phyloP scores from a whole-genome alignment of 1,284 basidiomycete species.

The Rhodotorula mucilaginosa region DNA sequence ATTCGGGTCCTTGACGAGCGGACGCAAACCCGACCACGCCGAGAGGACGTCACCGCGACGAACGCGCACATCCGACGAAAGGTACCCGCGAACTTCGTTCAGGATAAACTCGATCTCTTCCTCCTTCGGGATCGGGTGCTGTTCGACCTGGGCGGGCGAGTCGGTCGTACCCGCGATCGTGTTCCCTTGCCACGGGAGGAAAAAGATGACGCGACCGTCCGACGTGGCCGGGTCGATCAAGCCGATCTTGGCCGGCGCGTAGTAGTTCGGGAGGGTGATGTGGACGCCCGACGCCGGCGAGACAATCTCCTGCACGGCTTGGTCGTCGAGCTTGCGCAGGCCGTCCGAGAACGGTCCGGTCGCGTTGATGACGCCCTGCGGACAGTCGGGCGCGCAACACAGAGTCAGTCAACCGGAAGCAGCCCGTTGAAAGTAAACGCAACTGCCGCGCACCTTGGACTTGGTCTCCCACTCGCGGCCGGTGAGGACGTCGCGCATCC shows the following conservation, averaged over 20 bases:
- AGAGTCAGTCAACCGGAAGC: no score
- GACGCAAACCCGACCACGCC: slow-evolving; percentile 89
- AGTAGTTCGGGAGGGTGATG: slow-evolving; percentile 96
- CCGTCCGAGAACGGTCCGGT: slow-evolving; percentile 93
- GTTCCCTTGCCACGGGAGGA: slow-evolving; percentile 97
- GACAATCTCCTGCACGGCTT: slow-evolving; percentile 78
- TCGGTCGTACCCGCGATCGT: slow-evolving; percentile 98
- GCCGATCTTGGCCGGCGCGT: slow-evolving; percentile 91
- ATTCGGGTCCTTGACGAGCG: slow-evolving; percentile 80
- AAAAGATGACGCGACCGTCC: slow-evolving; percentile 97
- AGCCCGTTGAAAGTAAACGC: no score
- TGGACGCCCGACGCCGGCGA: slow-evolving; percentile 90
- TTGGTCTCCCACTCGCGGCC: slow-evolving; percentile 78
- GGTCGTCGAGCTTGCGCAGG: slow-evolving; percentile 81
- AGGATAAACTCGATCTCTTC: slow-evolving; percentile 97
- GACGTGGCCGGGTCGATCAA: slow-evolving; percentile 92
- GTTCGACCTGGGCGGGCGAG: slow-evolving; percentile 70
- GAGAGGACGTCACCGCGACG: slow-evolving; percentile 94
- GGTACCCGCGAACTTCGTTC: slow-evolving; percentile 84
- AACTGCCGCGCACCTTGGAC: slow-evolving; percentile 57
- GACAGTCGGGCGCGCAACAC: no score
- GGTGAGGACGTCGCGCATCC: slow-evolving; percentile 76
- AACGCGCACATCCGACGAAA: slow-evolving; percentile 88
- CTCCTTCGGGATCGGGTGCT: slow-evolving; percentile 80
- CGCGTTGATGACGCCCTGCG: slow-evolving; percentile 85